Evolutionary conservation across 768 basidiomycete species (phyloP).

Genomic region (Scleroderma citrinum): DNA sequence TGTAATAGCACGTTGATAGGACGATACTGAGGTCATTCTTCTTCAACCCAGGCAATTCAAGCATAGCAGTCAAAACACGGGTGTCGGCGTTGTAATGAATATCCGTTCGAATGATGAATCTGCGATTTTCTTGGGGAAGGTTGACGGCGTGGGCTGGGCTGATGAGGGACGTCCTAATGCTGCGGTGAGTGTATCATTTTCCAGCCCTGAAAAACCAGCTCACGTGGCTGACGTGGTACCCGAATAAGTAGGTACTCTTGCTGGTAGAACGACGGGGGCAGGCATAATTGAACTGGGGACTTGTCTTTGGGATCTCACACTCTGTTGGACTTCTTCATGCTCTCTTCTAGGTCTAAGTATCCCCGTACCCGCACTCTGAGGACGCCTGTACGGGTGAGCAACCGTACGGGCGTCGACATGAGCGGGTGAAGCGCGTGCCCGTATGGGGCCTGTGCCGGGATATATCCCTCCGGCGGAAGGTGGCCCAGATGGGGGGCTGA

Average conservation of each 20-base stretch:
- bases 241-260: conserved; percentile 1
- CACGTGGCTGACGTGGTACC: conserved; percentile 7
- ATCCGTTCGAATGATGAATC: conserved; percentile 55
- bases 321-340: conserved; percentile 14
- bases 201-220: not conserved
- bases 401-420: conserved; percentile 13
- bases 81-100: conserved; percentile 49
- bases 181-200: conserved; percentile 11
- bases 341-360: conserved; percentile 25
- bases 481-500: conserved; percentile 27
- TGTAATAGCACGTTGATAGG: conserved; percentile 56
- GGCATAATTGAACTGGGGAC: conserved; percentile 8
- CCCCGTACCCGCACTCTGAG: conserved; percentile 22
- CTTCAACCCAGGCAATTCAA: conserved; percentile 67
- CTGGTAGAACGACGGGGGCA: conserved; percentile 6
- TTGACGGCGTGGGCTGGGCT: conserved; percentile 17
- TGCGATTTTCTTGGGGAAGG: conserved; percentile 8
- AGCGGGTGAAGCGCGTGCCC: conserved; percentile 23
- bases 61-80: conserved; percentile 48
- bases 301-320: conserved; percentile 27
- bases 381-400: conserved; percentile 26
- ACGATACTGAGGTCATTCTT: conserved; percentile 51
- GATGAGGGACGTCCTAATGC: conserved; percentile 18
- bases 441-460: conserved; percentile 20
- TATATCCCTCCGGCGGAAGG: conserved; percentile 22